Evolutionary conservation across 2,329 filamentous ascomycete species (phyloP).

Genomic region (Didymella pomorum): DNA sequence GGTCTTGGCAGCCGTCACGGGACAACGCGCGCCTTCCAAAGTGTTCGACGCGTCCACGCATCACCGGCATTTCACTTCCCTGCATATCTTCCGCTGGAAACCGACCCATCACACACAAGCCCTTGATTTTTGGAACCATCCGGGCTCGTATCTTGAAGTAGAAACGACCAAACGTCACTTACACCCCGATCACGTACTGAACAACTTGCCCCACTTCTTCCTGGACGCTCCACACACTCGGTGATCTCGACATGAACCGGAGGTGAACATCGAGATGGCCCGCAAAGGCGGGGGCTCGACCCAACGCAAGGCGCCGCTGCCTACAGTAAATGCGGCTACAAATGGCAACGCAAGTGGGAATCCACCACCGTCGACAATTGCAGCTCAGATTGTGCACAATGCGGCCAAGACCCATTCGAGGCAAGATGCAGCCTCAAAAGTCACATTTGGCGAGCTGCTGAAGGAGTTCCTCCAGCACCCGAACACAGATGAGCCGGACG

Average conservation of each 20-base stretch:
- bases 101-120: not conserved
- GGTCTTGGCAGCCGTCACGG: slow-evolving; percentile 33
- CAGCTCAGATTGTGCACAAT: slow-evolving; percentile 85
- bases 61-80: slow-evolving; percentile 4
- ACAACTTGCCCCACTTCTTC: slow-evolving; percentile 7
- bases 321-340: slow-evolving; percentile 29
- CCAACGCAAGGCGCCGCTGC: slow-evolving; percentile 38
- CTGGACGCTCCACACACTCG: slow-evolving; percentile 7
- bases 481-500: slow-evolving; percentile 66
- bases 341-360: slow-evolving; percentile 29
- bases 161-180: not conserved
- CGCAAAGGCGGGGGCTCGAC: slow-evolving; percentile 50
- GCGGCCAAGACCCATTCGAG: slow-evolving; percentile 71
- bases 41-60: slow-evolving; percentile 25
- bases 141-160: not conserved
- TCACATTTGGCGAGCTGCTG: slow-evolving; percentile 78
- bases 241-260: slow-evolving; percentile 33
- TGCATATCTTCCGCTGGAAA: not conserved
- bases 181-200: not conserved
- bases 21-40: slow-evolving; percentile 25
- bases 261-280: slow-evolving; percentile 49
- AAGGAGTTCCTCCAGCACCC: slow-evolving; percentile 65
- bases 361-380: slow-evolving; percentile 77
- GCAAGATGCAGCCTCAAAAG: slow-evolving; percentile 70
- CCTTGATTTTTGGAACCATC: not conserved